Evolutionary conservation across 257 asterid species (phyloP).

Genomic region (Plantago major): DNA sequence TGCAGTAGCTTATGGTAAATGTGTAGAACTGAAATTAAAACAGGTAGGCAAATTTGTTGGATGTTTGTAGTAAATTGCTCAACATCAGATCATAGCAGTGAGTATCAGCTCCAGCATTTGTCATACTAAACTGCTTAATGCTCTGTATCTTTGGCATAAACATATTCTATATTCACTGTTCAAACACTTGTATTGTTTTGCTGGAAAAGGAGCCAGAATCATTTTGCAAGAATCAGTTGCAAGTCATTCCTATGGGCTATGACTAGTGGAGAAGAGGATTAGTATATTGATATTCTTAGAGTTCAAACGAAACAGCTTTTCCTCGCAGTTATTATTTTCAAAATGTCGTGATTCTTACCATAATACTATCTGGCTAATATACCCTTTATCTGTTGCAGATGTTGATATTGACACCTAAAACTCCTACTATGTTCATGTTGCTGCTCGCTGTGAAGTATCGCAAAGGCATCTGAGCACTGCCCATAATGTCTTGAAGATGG

Average conservation of each 20-base stretch:
- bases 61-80: background rate
- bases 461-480: constrained; percentile 1
- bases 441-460: no score
- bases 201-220: background rate
- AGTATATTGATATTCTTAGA: no score
- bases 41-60: background rate
- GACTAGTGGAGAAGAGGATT: no score
- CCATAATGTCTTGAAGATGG: constrained; percentile 10
- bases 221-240: background rate
- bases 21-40: background rate
- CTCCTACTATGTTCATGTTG: background rate
- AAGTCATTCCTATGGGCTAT: no score
- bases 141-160: background rate
- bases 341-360: background rate
- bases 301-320: no score
- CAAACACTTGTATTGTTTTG: background rate
- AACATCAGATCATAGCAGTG: no score
- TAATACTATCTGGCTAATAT: background rate
- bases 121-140: background rate
- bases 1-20: background rate
- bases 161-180: background rate
- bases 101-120: background rate
- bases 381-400: constrained; percentile 12
- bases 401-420: background rate
- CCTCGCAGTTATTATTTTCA: background rate